Base-by-base conservation (phyloP, 805 yeast genomes). In the Teunomyces tritomae region DNA sequence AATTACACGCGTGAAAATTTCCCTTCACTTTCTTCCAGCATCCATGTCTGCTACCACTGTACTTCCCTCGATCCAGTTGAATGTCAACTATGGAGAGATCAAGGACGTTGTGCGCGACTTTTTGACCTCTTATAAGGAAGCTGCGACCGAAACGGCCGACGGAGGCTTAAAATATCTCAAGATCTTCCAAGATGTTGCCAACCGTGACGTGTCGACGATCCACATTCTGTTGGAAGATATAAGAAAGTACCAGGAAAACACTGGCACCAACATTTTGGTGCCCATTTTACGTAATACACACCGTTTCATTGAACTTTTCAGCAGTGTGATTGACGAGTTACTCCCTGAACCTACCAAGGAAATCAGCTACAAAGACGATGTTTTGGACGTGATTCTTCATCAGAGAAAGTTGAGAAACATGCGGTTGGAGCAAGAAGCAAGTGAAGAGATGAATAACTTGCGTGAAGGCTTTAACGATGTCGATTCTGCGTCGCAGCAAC, bases 271-370 rank as follows among this genome's bases (percentile, higher is more conserved):
- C 16, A 68, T 89, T 45, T 79, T 82, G 27, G 80, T 77, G 44
- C 76, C 79, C 46, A 82, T 94, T 35, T 65, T 76, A 54, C 82
- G 80, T 45, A 94, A 94, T 64, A 82, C 98, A 0, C 74, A 82
- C 57, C 88, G 88, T 57, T 92, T 85, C 61, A 67, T 82, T 20
- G 97, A 92, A 57, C 61, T 94, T 26, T 86, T 95, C 61, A 77
- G 89, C 44, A 70, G 74, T 43, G 84, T 83, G 11, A 80, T 89
- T 39, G 99, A 94, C 67, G 83, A 81, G 43, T 65, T 89, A 49
- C 79, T 92, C 80, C 99, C 99, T 0, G 78, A 76, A 52, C 92
- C 98, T n/a, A 85, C 94, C 1, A 81, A 77, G 43, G 91, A 87
- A 50, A 75, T 92, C 45, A 72, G 83, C 39, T 88, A 86, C 63